Evolutionary conservation across 1,284 basidiomycete species (phyloP).

Genomic region (Irpex lacteus): DNA sequence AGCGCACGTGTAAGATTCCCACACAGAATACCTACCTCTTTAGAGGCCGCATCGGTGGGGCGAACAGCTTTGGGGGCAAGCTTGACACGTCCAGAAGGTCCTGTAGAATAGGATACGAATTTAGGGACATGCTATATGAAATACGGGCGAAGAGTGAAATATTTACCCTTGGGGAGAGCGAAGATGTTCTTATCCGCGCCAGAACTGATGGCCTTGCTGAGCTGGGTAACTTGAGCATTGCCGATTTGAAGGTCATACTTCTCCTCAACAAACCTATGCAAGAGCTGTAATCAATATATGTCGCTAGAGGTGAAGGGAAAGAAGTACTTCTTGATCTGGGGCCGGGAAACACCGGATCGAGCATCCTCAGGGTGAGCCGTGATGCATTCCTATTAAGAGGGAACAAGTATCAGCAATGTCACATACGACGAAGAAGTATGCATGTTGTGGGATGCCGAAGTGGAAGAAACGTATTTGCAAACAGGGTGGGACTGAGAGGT

Average conservation of each 20-base stretch:
- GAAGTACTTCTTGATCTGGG: slow-evolving; percentile 85
- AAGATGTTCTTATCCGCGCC: slow-evolving; percentile 83
- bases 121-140: background rate
- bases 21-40: slow-evolving; percentile 55
- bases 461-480: slow-evolving; percentile 8
- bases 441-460: background rate
- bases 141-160: background rate
- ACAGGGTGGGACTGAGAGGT: slow-evolving; percentile 20
- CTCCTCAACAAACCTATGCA: slow-evolving; percentile 66
- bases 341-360: slow-evolving; percentile 84
- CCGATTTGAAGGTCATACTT: slow-evolving; percentile 79
- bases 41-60: slow-evolving; percentile 49
- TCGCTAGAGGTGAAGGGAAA: slow-evolving; percentile 5
- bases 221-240: slow-evolving; percentile 75
- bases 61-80: slow-evolving; percentile 64
- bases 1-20: slow-evolving; percentile 12
- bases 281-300: background rate
- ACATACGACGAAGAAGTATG: background rate
- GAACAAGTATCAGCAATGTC: slow-evolving; percentile 11
- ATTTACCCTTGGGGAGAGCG: slow-evolving; percentile 80
- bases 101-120: slow-evolving; percentile 31
- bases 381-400: slow-evolving; percentile 72
- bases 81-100: slow-evolving; percentile 81
- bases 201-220: slow-evolving; percentile 77
- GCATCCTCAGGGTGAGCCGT: slow-evolving; percentile 72